Evolutionary conservation across 352 stramenopile species (phyloP), one percentile per base, ranked within the genome.

Genomic region (Phytophthora melonis): DNA sequence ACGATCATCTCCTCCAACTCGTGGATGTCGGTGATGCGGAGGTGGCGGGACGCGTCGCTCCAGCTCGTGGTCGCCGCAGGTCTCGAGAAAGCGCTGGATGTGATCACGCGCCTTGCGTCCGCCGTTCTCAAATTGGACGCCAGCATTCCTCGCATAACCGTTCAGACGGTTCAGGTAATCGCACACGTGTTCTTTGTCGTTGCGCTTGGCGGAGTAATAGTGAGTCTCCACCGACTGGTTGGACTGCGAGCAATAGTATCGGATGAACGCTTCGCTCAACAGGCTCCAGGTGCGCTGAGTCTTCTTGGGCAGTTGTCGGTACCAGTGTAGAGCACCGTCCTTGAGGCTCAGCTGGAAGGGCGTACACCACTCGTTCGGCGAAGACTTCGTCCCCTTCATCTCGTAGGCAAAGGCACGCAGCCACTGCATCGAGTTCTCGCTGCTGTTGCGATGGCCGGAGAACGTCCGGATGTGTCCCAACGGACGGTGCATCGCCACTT

Each of bases 101-200:
- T 36, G n/a, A 14, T 54, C 39, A 45, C 57, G 6, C n/a, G 41
- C 34, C 11, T 30, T 63, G 36, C 11, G 21, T 41, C 34, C 16
- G 6, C n/a, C 41, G 57, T 23, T 49, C 41, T 39, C n/a, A 4
- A 63, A 19, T 3, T 63, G 36, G 19, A 50, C 36, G 6, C 41
- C 41, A 1, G 57, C 19, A 8, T 63, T 39, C 10, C 57, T 36
- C 5, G 8, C 59, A 11, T 62, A 62, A 2, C 59, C 59, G 18
- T 58, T 50, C 2, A 61, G 56, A 8, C 56, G 56, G 34, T 62
- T 62, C 3, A 62, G 21, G 34, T 66, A 66, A 30, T 66, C 47
- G 18, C 59, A 66, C 0, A 66, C 47, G 13, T 66, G 23, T 5
- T 58, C 43, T 0, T 66, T 66, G 3, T 45, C 18, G 1, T 58